Conservation (phyloP, 768 basidiomycete species). For the Serendipita indica region DNA sequence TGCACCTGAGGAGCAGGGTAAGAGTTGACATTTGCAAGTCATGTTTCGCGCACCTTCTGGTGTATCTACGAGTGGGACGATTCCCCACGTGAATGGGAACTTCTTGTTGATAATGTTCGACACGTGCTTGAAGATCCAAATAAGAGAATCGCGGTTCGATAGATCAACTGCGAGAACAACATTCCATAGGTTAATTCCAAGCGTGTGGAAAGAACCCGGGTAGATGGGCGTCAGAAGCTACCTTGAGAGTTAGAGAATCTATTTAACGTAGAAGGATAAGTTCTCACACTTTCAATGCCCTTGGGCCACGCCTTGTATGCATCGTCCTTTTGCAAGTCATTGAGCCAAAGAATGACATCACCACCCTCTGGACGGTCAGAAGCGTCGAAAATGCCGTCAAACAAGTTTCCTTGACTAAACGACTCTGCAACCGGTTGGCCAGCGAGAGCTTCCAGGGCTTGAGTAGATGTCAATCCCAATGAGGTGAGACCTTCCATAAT, state of each 20-base stretch:
- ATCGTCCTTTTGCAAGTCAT: conserved; percentile 75
- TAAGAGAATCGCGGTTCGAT: conserved; percentile 41
- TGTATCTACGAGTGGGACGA: conserved; percentile 57
- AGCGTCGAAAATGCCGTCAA: conserved; percentile 78
- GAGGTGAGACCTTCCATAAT: conserved; percentile 43
- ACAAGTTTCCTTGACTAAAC: conserved; percentile 33
- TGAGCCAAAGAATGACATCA: conserved; percentile 68
- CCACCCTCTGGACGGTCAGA: conserved; percentile 76
- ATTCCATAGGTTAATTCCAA: conserved; percentile 72
- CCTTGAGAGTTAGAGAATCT: conserved; percentile 10
- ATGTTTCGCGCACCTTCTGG: conserved; percentile 27
- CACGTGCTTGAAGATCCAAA: conserved; percentile 50
- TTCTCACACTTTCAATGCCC: conserved; percentile 13
- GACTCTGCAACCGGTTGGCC: conserved; percentile 42
- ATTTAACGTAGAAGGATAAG: conserved; percentile 6
- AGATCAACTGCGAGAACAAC: conserved; percentile 71
- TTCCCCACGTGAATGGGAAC: conserved; percentile 70
- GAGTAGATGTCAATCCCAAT: conserved; percentile 43
- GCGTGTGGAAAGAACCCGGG: conserved; percentile 61
- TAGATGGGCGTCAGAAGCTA: conserved; percentile 66
- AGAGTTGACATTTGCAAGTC: conserved; percentile 1
- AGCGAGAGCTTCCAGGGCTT: conserved; percentile 62
- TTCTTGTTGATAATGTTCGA: conserved; percentile 54
- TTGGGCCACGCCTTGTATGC: conserved; percentile 29
- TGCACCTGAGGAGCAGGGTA: conserved; percentile 26